Conservation (phyloP, 108 stramenopile genomes). For the Fragilaria crotonensis region DNA sequence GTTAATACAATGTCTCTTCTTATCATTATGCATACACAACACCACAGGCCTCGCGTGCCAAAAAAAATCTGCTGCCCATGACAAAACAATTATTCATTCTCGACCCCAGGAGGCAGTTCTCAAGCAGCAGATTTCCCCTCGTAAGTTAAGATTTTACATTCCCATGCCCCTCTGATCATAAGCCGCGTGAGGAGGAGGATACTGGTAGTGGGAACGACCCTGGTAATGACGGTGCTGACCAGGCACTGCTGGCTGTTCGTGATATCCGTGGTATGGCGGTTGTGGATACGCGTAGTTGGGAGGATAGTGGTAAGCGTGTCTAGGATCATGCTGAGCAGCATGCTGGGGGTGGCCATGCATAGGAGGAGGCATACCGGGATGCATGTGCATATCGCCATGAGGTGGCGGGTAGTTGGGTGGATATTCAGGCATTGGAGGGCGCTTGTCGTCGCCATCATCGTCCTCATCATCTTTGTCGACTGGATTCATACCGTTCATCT, state of each 20-base stretch:
- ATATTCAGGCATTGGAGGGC: not conserved
- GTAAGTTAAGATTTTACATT: too few relatives aligned
- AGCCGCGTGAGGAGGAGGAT: not conserved
- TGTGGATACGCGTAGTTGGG: conserved; percentile 31
- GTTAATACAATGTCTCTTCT: too few relatives aligned
- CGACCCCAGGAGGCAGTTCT: too few relatives aligned
- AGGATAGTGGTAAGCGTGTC: conserved; percentile 33
- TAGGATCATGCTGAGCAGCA: conserved; percentile 34
- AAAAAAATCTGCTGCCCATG: too few relatives aligned
- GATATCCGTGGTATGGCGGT: conserved; percentile 32
- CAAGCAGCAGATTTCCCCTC: too few relatives aligned
- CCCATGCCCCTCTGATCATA: not conserved
- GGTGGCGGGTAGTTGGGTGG: conserved; percentile 10
- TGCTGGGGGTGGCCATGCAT: conserved; percentile 16
- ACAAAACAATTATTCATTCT: too few relatives aligned
- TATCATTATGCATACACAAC: too few relatives aligned
- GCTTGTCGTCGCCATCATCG: conserved; percentile 27
- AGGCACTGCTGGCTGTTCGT: not conserved
- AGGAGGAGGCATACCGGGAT: conserved; percentile 22
- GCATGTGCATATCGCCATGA: conserved; percentile 36
- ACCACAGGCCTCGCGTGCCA: too few relatives aligned
- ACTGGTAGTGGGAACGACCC: not conserved
- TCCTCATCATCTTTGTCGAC: conserved; percentile 41
- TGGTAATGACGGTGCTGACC: not conserved
- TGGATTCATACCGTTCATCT: conserved; percentile 56